phyloP scores from a whole-genome alignment of 2,329 filamentous ascomycete genomes.

The Fusarium neocosmosporiellum region DNA sequence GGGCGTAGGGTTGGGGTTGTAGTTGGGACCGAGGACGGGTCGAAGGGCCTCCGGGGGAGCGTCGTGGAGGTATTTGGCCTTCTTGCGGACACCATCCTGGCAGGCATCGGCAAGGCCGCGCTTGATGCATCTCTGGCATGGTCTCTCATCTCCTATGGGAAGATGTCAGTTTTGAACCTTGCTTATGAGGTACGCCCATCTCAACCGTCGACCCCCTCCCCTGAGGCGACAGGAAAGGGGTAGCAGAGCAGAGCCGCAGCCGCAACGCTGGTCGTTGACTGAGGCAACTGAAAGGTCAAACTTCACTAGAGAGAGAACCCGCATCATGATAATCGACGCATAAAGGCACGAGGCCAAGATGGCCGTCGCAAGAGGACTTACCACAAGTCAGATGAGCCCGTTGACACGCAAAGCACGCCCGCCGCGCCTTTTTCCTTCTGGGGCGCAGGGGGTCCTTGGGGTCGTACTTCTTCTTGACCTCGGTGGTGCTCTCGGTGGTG shows the following conservation, averaged over 20 bases:
- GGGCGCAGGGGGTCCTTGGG: constrained; percentile 92
- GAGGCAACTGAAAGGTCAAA: constrained; percentile 14
- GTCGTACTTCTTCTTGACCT: constrained; percentile 76
- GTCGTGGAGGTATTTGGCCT: constrained; percentile 98
- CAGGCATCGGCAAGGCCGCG: constrained; percentile 90
- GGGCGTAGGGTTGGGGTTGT: constrained; percentile 67
- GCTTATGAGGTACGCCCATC: constrained; percentile 7
- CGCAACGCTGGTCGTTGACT: not conserved
- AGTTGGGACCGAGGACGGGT: constrained; percentile 81
- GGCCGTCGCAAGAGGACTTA: constrained; percentile 65
- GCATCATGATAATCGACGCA: constrained; percentile 6
- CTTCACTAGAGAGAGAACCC: constrained; percentile 20
- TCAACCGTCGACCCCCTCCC: not conserved
- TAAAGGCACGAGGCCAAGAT: constrained; percentile 4
- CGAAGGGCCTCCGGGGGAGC: constrained; percentile 89
- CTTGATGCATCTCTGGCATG: constrained; percentile 94
- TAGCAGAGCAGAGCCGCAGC: constrained; percentile 6
- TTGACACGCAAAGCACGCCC: constrained; percentile 97
- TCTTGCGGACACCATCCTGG: constrained; percentile 96
- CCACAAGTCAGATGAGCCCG: constrained; percentile 97
- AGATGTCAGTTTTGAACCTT: constrained; percentile 34
- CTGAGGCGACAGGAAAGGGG: not conserved
- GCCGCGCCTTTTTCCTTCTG: constrained; percentile 92
- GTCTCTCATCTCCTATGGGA: constrained; percentile 85
- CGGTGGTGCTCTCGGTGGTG: constrained; percentile 59